Conservation (phyloP, 1,284 basidiomycete genomes). For the Puccinia novopanici region DNA sequence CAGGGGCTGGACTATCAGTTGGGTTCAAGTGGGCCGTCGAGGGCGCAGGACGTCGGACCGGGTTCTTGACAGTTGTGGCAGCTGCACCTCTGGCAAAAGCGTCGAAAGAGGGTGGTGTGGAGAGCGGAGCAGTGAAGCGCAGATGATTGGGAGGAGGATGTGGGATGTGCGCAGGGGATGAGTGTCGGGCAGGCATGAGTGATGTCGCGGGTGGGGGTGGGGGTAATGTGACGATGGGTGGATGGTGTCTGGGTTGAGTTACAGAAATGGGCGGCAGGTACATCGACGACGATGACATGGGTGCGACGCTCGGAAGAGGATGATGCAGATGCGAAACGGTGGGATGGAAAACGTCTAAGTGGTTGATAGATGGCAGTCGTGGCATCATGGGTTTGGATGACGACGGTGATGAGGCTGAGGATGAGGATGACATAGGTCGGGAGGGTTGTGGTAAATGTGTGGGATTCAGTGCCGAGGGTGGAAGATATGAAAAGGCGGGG, state of each 20-base stretch:
- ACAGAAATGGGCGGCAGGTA: slow-evolving; percentile 39
- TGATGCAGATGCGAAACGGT: slow-evolving; percentile 44
- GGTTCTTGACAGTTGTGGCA: slow-evolving; percentile 17
- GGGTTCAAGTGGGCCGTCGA: not conserved
- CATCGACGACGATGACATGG: slow-evolving; percentile 23
- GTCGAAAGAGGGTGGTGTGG: slow-evolving; percentile 46
- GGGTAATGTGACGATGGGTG: slow-evolving; percentile 11
- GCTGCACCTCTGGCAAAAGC: slow-evolving; percentile 48
- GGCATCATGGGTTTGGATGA: slow-evolving; percentile 42
- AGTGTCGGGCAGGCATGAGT: slow-evolving; percentile 19
- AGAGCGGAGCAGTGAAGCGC: slow-evolving; percentile 41
- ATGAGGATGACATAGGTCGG: slow-evolving; percentile 48
- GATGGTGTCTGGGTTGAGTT: slow-evolving; percentile 6
- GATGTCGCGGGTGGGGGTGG: slow-evolving; percentile 10
- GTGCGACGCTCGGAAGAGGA: slow-evolving; percentile 33
- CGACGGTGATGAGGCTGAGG: slow-evolving; percentile 33
- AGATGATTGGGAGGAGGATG: slow-evolving; percentile 33
- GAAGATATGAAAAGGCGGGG: slow-evolving; percentile 33
- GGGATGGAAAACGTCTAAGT: slow-evolving; percentile 41
- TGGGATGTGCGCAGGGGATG: slow-evolving; percentile 12
- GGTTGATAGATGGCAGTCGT: slow-evolving; percentile 46
- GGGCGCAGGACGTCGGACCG: not conserved
- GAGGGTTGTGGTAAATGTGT: slow-evolving; percentile 24
- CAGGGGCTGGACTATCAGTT: not conserved
- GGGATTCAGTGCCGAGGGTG: slow-evolving; percentile 17